Base-by-base conservation (phyloP, 2,329 filamentous ascomycete species). In the Aspergillus caelatus region DNA sequence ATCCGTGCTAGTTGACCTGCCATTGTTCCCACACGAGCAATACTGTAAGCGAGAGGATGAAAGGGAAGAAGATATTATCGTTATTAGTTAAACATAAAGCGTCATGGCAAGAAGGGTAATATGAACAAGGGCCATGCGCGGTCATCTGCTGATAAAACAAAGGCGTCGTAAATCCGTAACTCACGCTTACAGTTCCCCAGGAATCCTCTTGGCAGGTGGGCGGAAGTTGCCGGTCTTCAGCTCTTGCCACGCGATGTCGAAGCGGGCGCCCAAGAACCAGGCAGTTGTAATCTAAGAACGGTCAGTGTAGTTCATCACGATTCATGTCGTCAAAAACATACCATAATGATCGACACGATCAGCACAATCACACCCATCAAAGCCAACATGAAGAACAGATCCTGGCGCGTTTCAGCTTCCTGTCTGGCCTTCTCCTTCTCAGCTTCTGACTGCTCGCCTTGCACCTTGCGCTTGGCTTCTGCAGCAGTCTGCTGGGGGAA, bases 401-500 rank as follows among this genome's bases (percentile, higher is more conserved):
- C 87, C 72, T 82, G 80, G 70, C 80, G 84, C 54, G 82, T 80
- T 68, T 86, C 85, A 4, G 78, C 76, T 39, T 81, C 81, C 55
- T 82, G 81, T 32, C 71, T 65, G n/a, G 72, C 73, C 69, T 87
- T 80, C 70, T 83, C 80, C 65, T 83, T 80, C 73, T 83, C 84
- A 60, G 81, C 85, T 72, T 92, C 88, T 65, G 87, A 83, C 10
- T 86, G 73, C 64, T 86, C 83, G 74, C 84, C 83, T 6, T 78
- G 77, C 65, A 85, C 79, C 61, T 74, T 74, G 28, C 76, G 75
- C 62, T 77, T 72, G 61, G 81, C 80, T 36, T 81, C 79, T 72
- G 90, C 89, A 52, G 91, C 86, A 67, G 91, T 88, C 78, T 97
- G 93, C 10, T 88, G 86, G 4, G 95, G 95, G 87, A 94, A 98